Conservation (phyloP, 2,329 filamentous ascomycete genomes). For the Tolypocladium paradoxum region DNA sequence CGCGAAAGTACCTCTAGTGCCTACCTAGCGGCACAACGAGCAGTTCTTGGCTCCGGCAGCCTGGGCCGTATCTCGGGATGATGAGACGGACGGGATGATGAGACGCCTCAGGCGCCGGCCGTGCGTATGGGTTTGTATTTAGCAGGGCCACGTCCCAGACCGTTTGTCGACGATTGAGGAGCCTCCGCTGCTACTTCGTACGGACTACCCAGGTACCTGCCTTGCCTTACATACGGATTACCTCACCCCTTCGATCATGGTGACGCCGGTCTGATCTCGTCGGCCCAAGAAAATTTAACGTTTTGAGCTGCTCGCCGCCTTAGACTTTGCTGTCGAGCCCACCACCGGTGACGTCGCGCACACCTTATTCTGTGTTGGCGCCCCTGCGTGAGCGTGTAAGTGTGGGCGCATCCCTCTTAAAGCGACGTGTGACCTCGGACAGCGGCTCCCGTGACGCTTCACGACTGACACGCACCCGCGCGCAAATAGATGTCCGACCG, state of each 20-base stretch:
- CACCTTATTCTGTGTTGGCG: not conserved
- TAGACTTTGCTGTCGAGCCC: not conserved
- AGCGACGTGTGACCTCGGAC: not conserved
- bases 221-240: too few species aligned
- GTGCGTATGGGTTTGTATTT: not conserved
- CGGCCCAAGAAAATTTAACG: not conserved
- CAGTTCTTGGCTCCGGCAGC: not conserved
- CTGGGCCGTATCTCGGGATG: not conserved
- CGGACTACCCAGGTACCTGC: too few species aligned
- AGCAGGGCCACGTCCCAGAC: not conserved
- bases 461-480: not conserved
- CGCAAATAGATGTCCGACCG: not conserved
- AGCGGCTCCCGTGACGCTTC: not conserved
- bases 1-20: too few species aligned
- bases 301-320: not conserved
- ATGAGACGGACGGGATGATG: slow-evolving; percentile 4
- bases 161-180: not conserved
- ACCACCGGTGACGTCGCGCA: not conserved
- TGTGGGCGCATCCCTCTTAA: not conserved
- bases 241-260: not conserved
- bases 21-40: too few species aligned
- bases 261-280: not conserved
- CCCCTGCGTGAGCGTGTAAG: not conserved
- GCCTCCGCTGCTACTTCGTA: not conserved
- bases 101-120: slow-evolving; percentile 3